These are phyloP conservation scores for Trichaptum fuscoviolaceum DNA, from an alignment of 768 basidiomycete species.

Conservation along the genomic window DNA sequence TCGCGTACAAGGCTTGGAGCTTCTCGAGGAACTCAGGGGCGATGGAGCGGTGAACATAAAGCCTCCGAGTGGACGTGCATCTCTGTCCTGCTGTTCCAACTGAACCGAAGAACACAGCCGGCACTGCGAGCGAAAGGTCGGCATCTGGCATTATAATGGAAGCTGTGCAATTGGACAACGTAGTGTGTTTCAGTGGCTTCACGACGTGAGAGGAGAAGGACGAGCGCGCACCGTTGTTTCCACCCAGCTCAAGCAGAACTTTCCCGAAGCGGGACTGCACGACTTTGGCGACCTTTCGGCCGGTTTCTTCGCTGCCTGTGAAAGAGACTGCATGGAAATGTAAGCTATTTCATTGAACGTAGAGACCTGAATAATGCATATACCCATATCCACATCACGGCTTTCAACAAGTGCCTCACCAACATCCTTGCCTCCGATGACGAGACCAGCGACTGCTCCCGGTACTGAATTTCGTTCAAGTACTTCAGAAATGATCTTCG, in stretches of 20 bases:
- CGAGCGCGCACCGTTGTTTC: slow-evolving; percentile 73
- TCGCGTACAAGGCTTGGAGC: slow-evolving; percentile 67
- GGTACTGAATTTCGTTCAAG: slow-evolving; percentile 80
- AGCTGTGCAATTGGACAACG: slow-evolving; percentile 42
- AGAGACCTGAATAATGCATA: slow-evolving; percentile 12
- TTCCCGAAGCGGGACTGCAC: slow-evolving; percentile 90
- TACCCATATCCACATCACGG: slow-evolving; percentile 73
- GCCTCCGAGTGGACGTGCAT: slow-evolving; percentile 89
- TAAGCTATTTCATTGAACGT: neutral
- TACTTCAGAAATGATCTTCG: slow-evolving; percentile 74
- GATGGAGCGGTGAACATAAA: slow-evolving; percentile 82
- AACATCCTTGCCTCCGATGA: slow-evolving; percentile 76
- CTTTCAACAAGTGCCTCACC: slow-evolving; percentile 78
- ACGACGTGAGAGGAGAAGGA: neutral
- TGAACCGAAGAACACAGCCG: slow-evolving; percentile 89
- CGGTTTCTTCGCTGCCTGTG: slow-evolving; percentile 88
- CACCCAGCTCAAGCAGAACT: slow-evolving; percentile 85
- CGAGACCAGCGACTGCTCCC: slow-evolving; percentile 77
- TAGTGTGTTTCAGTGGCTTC: neutral
- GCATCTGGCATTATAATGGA: slow-evolving; percentile 92
- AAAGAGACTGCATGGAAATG: slow-evolving; percentile 65
- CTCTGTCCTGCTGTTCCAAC: slow-evolving; percentile 74
- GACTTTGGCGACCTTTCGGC: slow-evolving; percentile 79
- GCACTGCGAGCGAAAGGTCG: slow-evolving; percentile 83
- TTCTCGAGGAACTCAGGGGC: slow-evolving; percentile 70